Evolutionary conservation across 169 alveolate genomes (phyloP), one percentile per base, ranked within the genome.

Genomic region (Plasmodium inui): DNA sequence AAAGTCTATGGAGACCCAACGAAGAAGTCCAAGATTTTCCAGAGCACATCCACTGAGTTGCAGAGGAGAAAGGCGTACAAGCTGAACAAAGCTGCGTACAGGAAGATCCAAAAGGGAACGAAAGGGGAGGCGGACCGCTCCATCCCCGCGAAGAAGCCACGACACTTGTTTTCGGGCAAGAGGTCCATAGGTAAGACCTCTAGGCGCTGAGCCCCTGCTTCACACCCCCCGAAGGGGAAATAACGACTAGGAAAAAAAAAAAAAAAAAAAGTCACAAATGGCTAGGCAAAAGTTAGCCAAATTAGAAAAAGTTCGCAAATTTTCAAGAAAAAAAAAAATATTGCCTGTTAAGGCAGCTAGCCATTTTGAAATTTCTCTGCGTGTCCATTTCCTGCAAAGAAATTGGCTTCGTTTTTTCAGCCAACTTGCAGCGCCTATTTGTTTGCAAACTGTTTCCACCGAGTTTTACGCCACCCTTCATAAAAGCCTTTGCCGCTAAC

Each of bases 91-190:
- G 83, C 86, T 50, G 96, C 94, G 57, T 92, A 95, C 73, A 95
- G 86, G 34, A 94, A 95, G 92, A 92, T 96, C 78, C 95, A 96
- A 67, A 95, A 97, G 95, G 98, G 98, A 67, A 96, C 94, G 61
- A 96, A 95, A 81, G 99, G 99, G 70, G 99, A 98, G 84, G 98
- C 98, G 67, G 99, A 98, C 92, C 95, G 99, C 82, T 96, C 97
- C 57, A 97, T 98, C 55, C 97, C 97, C 6, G 94, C 96, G 41
- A 98, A 97, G 88, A 97, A 93, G 96, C 99, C 99, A 34, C 98
- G 98, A 97, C 99, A 99, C 95, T 95, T 99, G 94, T 98, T 96
- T 96, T 96, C 99, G 41, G 99, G 99, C 26, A 99, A 99, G 95
- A 98, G 99, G 95, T 98, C 99, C 39, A 96, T 97, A 95, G 99